Conservation (phyloP, 176 grass and related monocot genomes). For the Carex cristatella region DNA sequence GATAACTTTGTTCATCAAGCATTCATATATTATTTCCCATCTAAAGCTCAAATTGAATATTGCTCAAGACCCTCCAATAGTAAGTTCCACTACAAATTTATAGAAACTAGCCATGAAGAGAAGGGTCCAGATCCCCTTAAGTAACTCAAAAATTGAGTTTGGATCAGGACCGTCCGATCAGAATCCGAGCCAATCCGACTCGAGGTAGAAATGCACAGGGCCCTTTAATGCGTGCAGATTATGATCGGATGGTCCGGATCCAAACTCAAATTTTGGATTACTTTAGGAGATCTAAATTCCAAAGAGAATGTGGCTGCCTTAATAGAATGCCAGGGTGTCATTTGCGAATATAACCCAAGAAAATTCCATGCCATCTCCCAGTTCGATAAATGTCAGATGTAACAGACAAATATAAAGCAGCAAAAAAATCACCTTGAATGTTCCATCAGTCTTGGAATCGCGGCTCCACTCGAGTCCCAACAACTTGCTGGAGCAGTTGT, state of each 20-base stretch:
- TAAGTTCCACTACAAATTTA: background rate
- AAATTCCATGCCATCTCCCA: background rate
- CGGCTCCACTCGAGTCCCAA: slow-evolving; percentile 71
- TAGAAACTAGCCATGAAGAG: background rate
- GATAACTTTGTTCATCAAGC: background rate
- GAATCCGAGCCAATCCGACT: too few relatives aligned
- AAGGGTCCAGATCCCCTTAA: too few relatives aligned
- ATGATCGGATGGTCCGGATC: too few relatives aligned
- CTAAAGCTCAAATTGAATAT: background rate
- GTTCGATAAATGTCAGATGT: background rate
- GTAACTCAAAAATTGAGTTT: too few relatives aligned
- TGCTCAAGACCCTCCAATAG: background rate
- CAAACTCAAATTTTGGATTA: too few relatives aligned
- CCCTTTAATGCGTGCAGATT: too few relatives aligned
- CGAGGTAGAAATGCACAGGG: too few relatives aligned
- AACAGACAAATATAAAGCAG: background rate
- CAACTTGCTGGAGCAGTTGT: slow-evolving; percentile 63
- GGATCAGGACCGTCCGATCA: too few relatives aligned
- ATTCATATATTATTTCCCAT: background rate
- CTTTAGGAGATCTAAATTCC: too few relatives aligned
- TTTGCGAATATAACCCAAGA: background rate
- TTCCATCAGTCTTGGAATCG: slow-evolving; percentile 41
- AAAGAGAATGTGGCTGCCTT: background rate
- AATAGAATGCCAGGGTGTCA: background rate
- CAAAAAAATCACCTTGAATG: slow-evolving; percentile 60